phyloP scores from a whole-genome alignment of 2,329 filamentous ascomycete species.

The Colletotrichum melonis region DNA sequence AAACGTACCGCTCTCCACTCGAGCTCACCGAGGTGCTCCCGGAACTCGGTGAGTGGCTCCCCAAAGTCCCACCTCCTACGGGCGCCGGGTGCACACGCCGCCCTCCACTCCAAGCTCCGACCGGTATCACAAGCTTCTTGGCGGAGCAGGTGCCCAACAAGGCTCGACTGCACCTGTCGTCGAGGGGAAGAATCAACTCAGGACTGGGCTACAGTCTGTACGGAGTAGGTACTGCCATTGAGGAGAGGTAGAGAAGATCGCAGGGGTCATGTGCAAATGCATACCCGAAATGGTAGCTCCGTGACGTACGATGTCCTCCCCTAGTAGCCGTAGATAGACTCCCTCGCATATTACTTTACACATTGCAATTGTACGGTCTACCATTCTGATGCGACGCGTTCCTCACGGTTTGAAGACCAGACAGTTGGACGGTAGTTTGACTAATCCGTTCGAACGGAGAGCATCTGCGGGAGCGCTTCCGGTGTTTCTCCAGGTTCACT shows the following conservation, averaged over 20 bases:
- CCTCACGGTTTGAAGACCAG: neutral
- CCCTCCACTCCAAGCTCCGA: neutral
- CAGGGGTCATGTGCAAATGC: no score
- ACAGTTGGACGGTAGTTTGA: neutral
- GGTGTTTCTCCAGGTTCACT: neutral
- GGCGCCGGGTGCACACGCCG: neutral
- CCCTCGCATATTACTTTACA: no score
- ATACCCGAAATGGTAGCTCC: no score
- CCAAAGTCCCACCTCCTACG: neutral
- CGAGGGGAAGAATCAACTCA: neutral
- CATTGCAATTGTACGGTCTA: no score
- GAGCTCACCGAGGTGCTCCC: constrained; percentile 3
- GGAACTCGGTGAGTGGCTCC: constrained; percentile 9
- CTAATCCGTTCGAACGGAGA: neutral
- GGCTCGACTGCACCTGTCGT: neutral
- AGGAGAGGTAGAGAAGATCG: no score
- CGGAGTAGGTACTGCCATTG: neutral
- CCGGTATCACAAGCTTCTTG: constrained; percentile 32
- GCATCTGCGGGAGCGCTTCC: neutral
- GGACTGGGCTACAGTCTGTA: neutral
- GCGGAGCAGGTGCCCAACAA: neutral
- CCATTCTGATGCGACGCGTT: neutral
- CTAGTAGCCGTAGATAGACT: no score
- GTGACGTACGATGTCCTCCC: no score
- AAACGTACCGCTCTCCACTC: neutral